A percentile compares a stretch with the other conserved stretches of the same genome.
Evolutionary conservation across 2,329 filamentous ascomycete genomes (phyloP).

Genomic region (Aspergillus luchuensis): DNA sequence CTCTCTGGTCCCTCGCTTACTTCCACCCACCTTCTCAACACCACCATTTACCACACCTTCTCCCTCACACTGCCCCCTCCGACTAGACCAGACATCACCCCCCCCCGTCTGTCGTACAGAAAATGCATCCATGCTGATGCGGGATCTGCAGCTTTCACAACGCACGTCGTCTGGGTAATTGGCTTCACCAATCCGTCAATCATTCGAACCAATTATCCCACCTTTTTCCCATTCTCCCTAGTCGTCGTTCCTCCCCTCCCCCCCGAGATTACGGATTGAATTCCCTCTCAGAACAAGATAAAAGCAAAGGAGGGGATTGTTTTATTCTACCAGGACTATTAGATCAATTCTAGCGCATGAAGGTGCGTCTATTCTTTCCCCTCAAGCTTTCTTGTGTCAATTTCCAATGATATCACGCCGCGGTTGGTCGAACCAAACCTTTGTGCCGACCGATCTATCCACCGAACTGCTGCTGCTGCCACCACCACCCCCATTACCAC

Average conservation of each 20-base stretch:
- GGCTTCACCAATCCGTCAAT: slow-evolving; percentile 13
- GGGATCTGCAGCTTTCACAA: slow-evolving; percentile 18
- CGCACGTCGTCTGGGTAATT: slow-evolving; percentile 13
- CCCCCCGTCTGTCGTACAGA: slow-evolving; percentile 16
- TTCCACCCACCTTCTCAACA: slow-evolving; percentile 14
- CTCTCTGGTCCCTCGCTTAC: slow-evolving; percentile 12
- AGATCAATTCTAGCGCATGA: slow-evolving; percentile 26
- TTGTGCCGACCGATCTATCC: slow-evolving; percentile 13
- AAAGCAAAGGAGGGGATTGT: background rate
- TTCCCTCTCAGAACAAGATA: background rate
- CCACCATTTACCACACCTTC: slow-evolving; percentile 4
- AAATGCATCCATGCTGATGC: slow-evolving; percentile 16
- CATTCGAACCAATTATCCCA: slow-evolving; percentile 10
- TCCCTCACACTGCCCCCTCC: slow-evolving; percentile 10
- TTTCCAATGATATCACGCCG: slow-evolving; percentile 33
- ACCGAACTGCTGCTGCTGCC: slow-evolving; percentile 7
- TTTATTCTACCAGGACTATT: background rate
- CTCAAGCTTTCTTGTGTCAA: slow-evolving; percentile 9
- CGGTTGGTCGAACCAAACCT: slow-evolving; percentile 20
- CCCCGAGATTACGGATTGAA: background rate
- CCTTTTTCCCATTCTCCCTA: slow-evolving; percentile 4
- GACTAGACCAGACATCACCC: slow-evolving; percentile 10
- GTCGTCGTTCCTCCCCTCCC: background rate
- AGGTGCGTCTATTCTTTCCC: slow-evolving; percentile 24
- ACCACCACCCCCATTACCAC: background rate